A percentile compares a stretch with the other conserved stretches of the same genome.
phyloP scores from a whole-genome alignment of 768 basidiomycete genomes.

The Suillus discolor region DNA sequence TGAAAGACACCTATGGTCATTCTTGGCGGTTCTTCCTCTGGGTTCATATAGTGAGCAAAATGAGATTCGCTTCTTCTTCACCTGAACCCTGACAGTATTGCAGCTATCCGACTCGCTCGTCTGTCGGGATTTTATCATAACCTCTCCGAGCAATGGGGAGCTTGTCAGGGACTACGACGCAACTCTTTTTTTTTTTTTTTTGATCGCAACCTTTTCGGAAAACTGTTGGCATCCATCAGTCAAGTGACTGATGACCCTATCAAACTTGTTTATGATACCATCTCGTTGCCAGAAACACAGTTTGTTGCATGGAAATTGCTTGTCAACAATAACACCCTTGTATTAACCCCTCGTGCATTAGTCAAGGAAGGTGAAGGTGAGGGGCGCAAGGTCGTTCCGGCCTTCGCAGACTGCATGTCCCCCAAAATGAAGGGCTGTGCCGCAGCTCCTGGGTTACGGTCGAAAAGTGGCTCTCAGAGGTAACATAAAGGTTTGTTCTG shows the following conservation, averaged over 20 bases:
- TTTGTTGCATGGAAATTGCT: slow-evolving; percentile 33
- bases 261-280: slow-evolving; percentile 33
- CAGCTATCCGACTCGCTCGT: slow-evolving; percentile 43
- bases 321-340: slow-evolving; percentile 35
- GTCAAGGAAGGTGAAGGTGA: slow-evolving; percentile 27
- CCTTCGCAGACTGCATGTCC: slow-evolving; percentile 26
- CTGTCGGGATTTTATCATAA: slow-evolving; percentile 42
- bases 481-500: slow-evolving; percentile 24
- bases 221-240: slow-evolving; percentile 24
- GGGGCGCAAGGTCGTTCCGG: slow-evolving; percentile 22
- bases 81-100: background rate
- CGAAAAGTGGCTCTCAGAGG: slow-evolving; percentile 29
- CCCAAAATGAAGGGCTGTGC: slow-evolving; percentile 22
- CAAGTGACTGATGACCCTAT: slow-evolving; percentile 30
- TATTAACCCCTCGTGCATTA: slow-evolving; percentile 25
- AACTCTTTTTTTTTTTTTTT: slow-evolving; percentile 35
- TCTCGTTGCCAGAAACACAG: slow-evolving; percentile 39
- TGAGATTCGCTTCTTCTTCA: slow-evolving; percentile 7
- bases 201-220: slow-evolving; percentile 29
- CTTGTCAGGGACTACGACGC: slow-evolving; percentile 40
- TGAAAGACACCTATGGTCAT: slow-evolving; percentile 46
- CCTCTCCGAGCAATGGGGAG: slow-evolving; percentile 33
- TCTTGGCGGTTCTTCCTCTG: slow-evolving; percentile 48
- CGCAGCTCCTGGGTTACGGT: slow-evolving; percentile 21
- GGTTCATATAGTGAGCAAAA: slow-evolving; percentile 44